phyloP scores from a whole-genome alignment of 129 eudicot species.

The Pittosporum tobira region DNA sequence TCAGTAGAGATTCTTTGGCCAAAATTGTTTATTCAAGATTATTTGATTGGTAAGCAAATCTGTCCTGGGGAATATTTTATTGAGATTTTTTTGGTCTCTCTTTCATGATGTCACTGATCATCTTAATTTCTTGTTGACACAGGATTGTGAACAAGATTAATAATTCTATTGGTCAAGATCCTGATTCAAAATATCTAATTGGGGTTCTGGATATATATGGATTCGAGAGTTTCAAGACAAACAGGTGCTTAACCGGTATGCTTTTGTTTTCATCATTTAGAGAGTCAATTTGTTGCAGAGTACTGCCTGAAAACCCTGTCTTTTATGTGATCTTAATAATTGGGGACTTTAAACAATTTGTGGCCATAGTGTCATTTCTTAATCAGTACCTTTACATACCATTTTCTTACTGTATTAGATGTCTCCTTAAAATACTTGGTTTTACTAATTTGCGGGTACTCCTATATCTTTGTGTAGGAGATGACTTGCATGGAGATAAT shows the following conservation, averaged over 20 bases:
- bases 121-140: conserved; percentile 15
- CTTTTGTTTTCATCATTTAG: conserved; percentile 53
- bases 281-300: conserved; percentile 29
- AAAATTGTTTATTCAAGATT: conserved; percentile 71
- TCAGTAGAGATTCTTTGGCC: conserved; percentile 86
- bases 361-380: not conserved
- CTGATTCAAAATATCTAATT: conserved; percentile 54
- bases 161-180: conserved; percentile 89
- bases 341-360: not conserved
- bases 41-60: conserved; percentile 70
- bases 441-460: too few species aligned
- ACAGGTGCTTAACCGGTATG: conserved; percentile 99
- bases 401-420: not conserved
- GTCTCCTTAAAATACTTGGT: not conserved
- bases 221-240: conserved; percentile 96
- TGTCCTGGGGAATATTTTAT: too few species aligned
- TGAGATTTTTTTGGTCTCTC: too few species aligned
- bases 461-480: not conserved
- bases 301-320: conserved; percentile 24
- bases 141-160: conserved; percentile 93
- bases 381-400: too few species aligned
- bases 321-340: not conserved
- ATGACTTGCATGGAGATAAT: not conserved
- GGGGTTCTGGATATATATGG: conserved; percentile 97
- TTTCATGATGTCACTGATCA: conserved; percentile 5